Evolutionary conservation across 2,329 filamentous ascomycete species (phyloP).

Genomic region (Diaporthe sp.): DNA sequence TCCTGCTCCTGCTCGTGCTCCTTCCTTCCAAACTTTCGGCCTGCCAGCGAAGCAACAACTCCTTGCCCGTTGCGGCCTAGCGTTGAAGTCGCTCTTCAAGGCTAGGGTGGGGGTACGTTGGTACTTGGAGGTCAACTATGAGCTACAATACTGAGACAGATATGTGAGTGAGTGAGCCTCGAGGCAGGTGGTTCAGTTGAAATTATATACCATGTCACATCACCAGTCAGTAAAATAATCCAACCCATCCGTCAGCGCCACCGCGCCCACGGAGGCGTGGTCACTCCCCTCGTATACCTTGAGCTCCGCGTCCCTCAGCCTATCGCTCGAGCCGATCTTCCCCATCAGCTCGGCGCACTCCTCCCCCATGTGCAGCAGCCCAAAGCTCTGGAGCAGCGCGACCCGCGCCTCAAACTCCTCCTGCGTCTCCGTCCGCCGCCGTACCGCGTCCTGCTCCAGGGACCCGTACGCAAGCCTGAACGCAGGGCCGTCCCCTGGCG

Average conservation of each 20-base stretch:
- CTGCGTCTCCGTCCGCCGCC: conserved; percentile 45
- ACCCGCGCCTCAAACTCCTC: conserved; percentile 42
- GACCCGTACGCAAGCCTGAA: conserved; percentile 45
- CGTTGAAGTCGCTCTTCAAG: neutral
- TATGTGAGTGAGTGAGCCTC: neutral
- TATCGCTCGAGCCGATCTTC: conserved; percentile 40
- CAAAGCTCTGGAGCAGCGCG: conserved; percentile 31
- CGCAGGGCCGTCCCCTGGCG: conserved; percentile 40
- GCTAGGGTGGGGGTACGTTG: neutral
- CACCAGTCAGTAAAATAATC: conserved; percentile 47
- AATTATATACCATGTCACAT: neutral
- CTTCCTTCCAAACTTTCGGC: conserved; percentile 35
- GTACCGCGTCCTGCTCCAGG: conserved; percentile 44
- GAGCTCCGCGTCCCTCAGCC: conserved; percentile 44
- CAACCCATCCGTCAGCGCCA: conserved; percentile 46
- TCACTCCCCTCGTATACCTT: conserved; percentile 47
- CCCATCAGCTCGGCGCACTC: conserved; percentile 44
- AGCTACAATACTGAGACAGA: neutral
- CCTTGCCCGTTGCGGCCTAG: conserved; percentile 34
- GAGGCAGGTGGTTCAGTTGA: neutral
- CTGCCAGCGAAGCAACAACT: conserved; percentile 39
- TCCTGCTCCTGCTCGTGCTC: conserved; percentile 4
- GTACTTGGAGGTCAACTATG: conserved; percentile 3
- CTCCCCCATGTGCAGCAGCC: conserved; percentile 42
- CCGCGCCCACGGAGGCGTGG: conserved; percentile 44